Evolutionary conservation across 352 stramenopile species (phyloP).

Genomic region (Pythium sp.): DNA sequence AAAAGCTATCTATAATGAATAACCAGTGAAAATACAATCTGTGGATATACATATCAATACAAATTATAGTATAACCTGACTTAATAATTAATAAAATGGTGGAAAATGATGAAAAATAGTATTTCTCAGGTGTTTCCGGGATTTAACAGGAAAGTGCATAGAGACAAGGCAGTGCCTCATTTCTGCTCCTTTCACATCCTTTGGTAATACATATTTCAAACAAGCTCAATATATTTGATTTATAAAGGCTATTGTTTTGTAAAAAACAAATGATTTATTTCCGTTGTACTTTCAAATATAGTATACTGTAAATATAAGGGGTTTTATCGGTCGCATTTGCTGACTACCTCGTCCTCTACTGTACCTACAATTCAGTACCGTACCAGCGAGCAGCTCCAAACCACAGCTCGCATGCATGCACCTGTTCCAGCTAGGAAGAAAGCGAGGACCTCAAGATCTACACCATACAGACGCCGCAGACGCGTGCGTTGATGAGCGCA

Average conservation of each 20-base stretch:
- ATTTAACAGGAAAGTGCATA: background rate
- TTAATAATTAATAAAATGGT: background rate
- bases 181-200: background rate
- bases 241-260: background rate
- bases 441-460: too few species aligned
- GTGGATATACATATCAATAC: too few species aligned
- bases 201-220: background rate
- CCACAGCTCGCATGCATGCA: background rate
- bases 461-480: background rate
- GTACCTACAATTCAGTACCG: background rate
- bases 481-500: background rate
- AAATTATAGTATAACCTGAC: background rate
- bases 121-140: background rate
- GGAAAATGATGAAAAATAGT: background rate
- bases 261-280: background rate
- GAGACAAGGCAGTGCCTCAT: background rate
- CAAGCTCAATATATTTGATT: background rate
- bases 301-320: background rate
- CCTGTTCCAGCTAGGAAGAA: background rate
- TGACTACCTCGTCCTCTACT: background rate
- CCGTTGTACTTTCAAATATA: background rate
- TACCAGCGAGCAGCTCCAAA: background rate
- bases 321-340: background rate
- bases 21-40: background rate
- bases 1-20: background rate